Percentiles rank a stretch among this genome's conserved stretches.
Evolutionary conservation across 192 early-diverging fungal genomes (phyloP).

Genomic region (Geosiphon pyriformis): DNA sequence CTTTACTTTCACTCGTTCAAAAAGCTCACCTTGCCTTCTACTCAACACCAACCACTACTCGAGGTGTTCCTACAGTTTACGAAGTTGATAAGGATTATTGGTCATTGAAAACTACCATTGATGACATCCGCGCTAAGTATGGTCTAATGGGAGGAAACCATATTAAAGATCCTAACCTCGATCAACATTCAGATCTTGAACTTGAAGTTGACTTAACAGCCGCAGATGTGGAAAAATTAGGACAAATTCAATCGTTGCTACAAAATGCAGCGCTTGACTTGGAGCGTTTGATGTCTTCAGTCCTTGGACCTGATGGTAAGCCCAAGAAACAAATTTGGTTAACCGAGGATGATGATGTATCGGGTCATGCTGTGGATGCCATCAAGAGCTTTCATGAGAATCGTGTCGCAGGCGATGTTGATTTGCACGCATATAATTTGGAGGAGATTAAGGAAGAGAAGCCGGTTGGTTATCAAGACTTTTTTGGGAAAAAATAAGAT

Average conservation of each 20-base stretch:
- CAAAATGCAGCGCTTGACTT: constrained; percentile 14
- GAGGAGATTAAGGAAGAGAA: constrained; percentile 13
- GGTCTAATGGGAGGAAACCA: constrained; percentile 9
- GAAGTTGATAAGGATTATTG: constrained; percentile 20
- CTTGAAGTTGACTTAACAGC: constrained; percentile 16
- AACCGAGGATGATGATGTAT: constrained; percentile 22
- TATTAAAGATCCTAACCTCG: constrained; percentile 24
- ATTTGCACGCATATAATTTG: constrained; percentile 10
- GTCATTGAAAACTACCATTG: constrained; percentile 16
- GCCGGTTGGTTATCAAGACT: not conserved
- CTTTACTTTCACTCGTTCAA: too few species aligned
- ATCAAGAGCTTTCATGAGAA: constrained; percentile 16
- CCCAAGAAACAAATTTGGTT: constrained; percentile 10
- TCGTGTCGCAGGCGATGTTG: not conserved
- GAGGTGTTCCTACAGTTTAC: constrained; percentile 12
- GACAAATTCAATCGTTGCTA: constrained; percentile 12
- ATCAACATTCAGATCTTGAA: constrained; percentile 21
- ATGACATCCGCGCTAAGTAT: constrained; percentile 24
- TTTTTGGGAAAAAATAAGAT: too few species aligned
- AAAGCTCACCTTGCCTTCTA: too few species aligned
- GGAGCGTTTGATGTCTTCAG: not conserved
- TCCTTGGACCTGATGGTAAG: not conserved
- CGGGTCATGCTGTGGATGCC: constrained; percentile 11
- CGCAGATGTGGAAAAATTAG: constrained; percentile 11
- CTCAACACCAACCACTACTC: too few species aligned